These are phyloP conservation scores for Phyllachora maydis DNA, from an alignment of 2,329 filamentous ascomycete species.

Conservation along the genomic window DNA sequence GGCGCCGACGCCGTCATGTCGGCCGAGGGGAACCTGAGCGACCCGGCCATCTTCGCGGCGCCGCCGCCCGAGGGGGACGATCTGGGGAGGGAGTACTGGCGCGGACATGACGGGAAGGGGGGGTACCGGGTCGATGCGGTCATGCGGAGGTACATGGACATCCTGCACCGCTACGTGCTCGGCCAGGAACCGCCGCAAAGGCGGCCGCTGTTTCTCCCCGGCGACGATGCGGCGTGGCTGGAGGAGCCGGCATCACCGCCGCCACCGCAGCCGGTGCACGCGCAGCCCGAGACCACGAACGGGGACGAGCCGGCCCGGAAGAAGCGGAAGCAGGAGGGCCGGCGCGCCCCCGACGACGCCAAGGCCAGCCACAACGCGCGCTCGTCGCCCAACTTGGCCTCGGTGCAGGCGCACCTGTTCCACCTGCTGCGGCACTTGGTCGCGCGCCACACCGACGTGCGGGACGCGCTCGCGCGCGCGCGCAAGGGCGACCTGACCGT, in stretches of 20 bases:
- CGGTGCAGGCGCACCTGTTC: slow-evolving; percentile 85
- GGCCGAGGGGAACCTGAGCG: slow-evolving; percentile 84
- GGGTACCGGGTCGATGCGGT: slow-evolving; percentile 83
- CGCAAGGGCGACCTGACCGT: slow-evolving; percentile 52
- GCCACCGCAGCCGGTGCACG: slow-evolving; percentile 8
- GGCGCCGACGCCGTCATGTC: slow-evolving; percentile 90
- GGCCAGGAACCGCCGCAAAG: slow-evolving; percentile 43
- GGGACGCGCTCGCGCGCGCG: slow-evolving; percentile 59
- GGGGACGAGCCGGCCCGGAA: slow-evolving; percentile 29
- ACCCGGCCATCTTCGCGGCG: slow-evolving; percentile 67
- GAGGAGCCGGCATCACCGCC: slow-evolving; percentile 12
- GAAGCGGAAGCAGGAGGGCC: slow-evolving; percentile 22
- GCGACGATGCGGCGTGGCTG: slow-evolving; percentile 27
- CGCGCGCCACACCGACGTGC: slow-evolving; percentile 57
- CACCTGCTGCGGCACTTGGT: slow-evolving; percentile 74
- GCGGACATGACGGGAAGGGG: slow-evolving; percentile 54
- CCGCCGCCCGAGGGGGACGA: slow-evolving; percentile 43
- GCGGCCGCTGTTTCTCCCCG: slow-evolving; percentile 52
- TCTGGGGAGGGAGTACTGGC: slow-evolving; percentile 74
- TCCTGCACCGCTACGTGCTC: slow-evolving; percentile 62
- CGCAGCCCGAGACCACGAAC: slow-evolving; percentile 17
- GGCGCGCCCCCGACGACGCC: too few species aligned
- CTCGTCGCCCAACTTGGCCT: slow-evolving; percentile 42
- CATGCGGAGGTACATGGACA: slow-evolving; percentile 73
- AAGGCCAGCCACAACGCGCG: slow-evolving; percentile 13